phyloP scores from a whole-genome alignment of 768 basidiomycete genomes.

The Boletus insuetus region DNA sequence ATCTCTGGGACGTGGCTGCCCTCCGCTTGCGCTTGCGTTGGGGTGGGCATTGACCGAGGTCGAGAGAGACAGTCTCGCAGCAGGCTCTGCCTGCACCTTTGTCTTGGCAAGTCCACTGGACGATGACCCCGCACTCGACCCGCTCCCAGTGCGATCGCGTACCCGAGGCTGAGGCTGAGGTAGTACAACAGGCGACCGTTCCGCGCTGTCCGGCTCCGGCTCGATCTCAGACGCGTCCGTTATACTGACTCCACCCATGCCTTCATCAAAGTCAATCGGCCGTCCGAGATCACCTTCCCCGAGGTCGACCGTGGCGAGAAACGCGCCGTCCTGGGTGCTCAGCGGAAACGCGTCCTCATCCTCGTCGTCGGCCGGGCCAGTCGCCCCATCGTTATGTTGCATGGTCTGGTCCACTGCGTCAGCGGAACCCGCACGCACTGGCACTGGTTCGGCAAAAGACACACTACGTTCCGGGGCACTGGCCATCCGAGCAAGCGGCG shows the following conservation, averaged over 20 bases:
- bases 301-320: constrained; percentile 57
- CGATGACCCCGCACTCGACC: not conserved
- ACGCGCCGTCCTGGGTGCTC: constrained; percentile 64
- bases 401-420: constrained; percentile 1
- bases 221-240: constrained; percentile 7
- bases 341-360: constrained; percentile 44
- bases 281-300: constrained; percentile 41
- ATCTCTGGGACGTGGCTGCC: not conserved
- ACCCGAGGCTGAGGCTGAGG: constrained; percentile 5
- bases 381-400: not conserved
- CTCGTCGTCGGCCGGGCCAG: constrained; percentile 20
- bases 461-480: constrained; percentile 12
- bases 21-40: not conserved
- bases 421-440: not conserved
- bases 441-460: constrained; percentile 5
- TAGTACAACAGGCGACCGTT: not conserved
- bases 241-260: constrained; percentile 18
- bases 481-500: constrained; percentile 11
- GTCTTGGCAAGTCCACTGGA: not conserved
- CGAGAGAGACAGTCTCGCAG: not conserved
- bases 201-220: not conserved
- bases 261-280: constrained; percentile 42
- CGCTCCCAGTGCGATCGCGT: constrained; percentile 1
- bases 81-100: not conserved
- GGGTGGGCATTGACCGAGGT: not conserved